Evolutionary conservation across 1,139 yeast genomes (phyloP).

Genomic region (Debaryomyces udenii): DNA sequence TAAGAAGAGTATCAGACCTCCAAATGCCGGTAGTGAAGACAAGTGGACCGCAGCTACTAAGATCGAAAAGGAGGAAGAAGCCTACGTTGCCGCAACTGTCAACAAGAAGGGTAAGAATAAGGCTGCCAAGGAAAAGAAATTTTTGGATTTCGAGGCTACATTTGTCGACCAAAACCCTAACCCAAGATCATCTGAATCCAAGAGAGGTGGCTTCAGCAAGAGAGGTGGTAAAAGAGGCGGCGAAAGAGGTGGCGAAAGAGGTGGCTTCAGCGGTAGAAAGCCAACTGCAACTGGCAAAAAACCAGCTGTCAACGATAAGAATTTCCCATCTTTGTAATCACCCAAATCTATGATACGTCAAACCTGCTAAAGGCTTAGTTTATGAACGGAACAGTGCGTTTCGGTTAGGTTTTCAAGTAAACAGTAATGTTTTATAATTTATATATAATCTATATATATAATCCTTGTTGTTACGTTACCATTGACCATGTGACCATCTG

Average conservation of each 20-base stretch:
- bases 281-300: conserved; percentile 35
- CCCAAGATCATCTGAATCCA: conserved; percentile 22
- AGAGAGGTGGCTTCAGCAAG: conserved; percentile 37
- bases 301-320: conserved; percentile 55
- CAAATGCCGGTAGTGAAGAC: conserved; percentile 63
- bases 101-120: conserved; percentile 64
- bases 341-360: not conserved
- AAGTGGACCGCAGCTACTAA: conserved; percentile 64
- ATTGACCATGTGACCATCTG: too few relatives aligned
- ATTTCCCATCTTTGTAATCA: conserved; percentile 61
- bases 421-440: conserved; percentile 8
- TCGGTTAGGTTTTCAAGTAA: conserved; percentile 6
- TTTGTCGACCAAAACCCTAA: conserved; percentile 55
- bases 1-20: conserved; percentile 49
- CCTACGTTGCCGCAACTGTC: conserved; percentile 56
- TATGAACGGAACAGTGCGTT: conserved; percentile 2
- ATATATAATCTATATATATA: conserved; percentile 7
- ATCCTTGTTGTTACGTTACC: conserved; percentile 3
- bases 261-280: conserved; percentile 26
- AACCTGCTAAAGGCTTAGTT: conserved; percentile 5
- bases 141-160: conserved; percentile 66
- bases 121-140: conserved; percentile 69
- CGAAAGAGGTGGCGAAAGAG: conserved; percentile 23
- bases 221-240: conserved; percentile 20
- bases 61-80: conserved; percentile 60